These are phyloP conservation scores for Teratosphaeria gauchensis DNA, from an alignment of 2,329 filamentous ascomycete genomes.

Conservation along the genomic window DNA sequence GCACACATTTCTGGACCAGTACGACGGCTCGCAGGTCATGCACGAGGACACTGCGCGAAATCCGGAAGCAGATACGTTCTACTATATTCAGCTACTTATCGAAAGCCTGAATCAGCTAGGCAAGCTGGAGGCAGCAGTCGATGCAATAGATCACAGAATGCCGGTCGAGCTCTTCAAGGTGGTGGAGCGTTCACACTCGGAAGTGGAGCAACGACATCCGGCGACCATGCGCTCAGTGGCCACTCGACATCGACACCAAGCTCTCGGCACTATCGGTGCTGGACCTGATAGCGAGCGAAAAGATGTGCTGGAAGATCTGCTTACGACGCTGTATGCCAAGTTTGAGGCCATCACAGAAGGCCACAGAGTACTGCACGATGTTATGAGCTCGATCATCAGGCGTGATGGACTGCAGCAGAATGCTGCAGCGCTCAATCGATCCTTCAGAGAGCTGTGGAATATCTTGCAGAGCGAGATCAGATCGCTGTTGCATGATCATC, in stretches of 20 bases:
- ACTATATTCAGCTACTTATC: constrained; percentile 78
- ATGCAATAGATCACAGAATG: constrained; percentile 82
- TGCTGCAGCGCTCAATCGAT: constrained; percentile 62
- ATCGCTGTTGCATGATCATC: constrained; percentile 86
- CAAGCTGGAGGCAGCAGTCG: constrained; percentile 73
- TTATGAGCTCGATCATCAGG: constrained; percentile 74
- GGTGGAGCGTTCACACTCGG: constrained; percentile 88
- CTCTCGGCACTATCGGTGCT: constrained; percentile 6
- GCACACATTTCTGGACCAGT: constrained; percentile 47
- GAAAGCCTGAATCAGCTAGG: constrained; percentile 87
- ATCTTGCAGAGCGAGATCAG: constrained; percentile 96
- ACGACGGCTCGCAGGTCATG: constrained; percentile 49
- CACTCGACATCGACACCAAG: constrained; percentile 22
- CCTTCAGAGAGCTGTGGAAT: constrained; percentile 97
- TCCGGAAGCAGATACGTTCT: constrained; percentile 89
- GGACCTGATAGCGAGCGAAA: constrained; percentile 33
- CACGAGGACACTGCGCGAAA: constrained; percentile 86
- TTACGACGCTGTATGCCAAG: constrained; percentile 89
- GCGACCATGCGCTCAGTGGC: constrained; percentile 51
- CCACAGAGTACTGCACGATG: constrained; percentile 86
- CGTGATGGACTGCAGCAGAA: constrained; percentile 57
- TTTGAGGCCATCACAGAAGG: constrained; percentile 96
- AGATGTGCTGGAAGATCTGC: constrained; percentile 79
- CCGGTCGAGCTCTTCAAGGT: constrained; percentile 90
- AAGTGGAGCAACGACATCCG: constrained; percentile 89